Evolutionary conservation across 2,329 filamentous ascomycete genomes (phyloP), one percentile per base, ranked within the genome.

Genomic region (Beauveria pseudobassiana): DNA sequence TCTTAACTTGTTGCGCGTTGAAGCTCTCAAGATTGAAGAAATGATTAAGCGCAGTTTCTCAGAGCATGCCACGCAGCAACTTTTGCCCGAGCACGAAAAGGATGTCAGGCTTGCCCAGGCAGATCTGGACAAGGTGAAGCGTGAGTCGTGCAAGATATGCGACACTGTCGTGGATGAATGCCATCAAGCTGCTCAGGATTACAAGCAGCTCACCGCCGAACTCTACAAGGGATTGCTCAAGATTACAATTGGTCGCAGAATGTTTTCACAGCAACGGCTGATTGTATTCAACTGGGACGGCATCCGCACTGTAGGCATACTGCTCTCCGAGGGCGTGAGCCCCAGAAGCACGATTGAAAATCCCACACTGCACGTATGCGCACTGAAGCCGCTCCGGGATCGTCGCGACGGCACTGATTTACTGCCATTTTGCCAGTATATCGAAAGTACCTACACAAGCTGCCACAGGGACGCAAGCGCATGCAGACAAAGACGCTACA

Each of bases 31-130:
- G 78, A 98, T 99, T 68, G 95, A 99, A 73, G 95, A 99, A 76
- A 99, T 99, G 95, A 99, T 99, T 79, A 99, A 99, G 82, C 89
- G 95, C 66, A 97, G 93, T 73, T 99, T 99, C 80, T 97, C 93
- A 58, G 95, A 99, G 74, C 95, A 99, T 75, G 93, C 93, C 26
- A 98, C 93, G 0, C 95, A 99, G 71, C 93, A 96, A 64, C 77
- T 98, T 14, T 80, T 98, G 1, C 95, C 95, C 0, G 93, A 98
- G 74, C 93, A 98, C 69, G 93, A 99, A 75, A 96, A 96, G 74
- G 89, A 92, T 62, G 91, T 99, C 64, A 92, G 93, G 72, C 68
- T 96, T 2, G 96, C 93, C 0, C 93, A 99, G 73, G 93, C 91
- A 4, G 93, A 96, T 76, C 77, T 99, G 61, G 91, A 87, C 59